Percentiles rank a stretch among this genome's conserved stretches.
Evolutionary conservation across 2,329 filamentous ascomycete species (phyloP).

Genomic region (Cytospora leucostoma): DNA sequence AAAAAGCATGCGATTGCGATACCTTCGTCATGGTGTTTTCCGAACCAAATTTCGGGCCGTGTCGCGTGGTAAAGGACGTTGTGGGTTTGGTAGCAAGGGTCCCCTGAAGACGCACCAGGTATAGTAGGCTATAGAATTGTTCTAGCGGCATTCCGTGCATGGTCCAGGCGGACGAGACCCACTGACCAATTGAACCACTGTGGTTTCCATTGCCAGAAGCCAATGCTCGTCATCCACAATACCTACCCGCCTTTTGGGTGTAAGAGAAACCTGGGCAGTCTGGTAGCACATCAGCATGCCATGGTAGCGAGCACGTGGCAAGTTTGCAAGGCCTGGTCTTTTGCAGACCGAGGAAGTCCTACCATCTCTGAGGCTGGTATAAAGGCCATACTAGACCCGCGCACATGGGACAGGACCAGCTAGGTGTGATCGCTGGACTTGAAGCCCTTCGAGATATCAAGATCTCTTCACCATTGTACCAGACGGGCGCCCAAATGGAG

Average conservation of each 20-base stretch:
- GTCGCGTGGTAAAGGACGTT: background rate
- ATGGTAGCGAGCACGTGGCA: background rate
- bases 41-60: background rate
- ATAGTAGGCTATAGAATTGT: conserved; percentile 2
- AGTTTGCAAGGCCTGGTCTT: background rate
- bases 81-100: conserved; percentile 5
- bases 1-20: background rate
- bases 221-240: no score
- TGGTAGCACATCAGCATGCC: background rate
- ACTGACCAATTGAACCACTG: background rate
- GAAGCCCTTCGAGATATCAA: no score
- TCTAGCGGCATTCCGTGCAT: conserved; percentile 12
- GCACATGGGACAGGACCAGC: background rate
- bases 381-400: background rate
- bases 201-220: no score
- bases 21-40: background rate
- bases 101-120: background rate
- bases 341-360: background rate
- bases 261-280: background rate
- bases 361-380: background rate
- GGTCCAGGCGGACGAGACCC: background rate
- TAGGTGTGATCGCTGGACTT: no score
- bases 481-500: background rate
- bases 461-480: no score
- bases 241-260: background rate